Percentiles rank a stretch among this genome's conserved stretches.
Conservation (phyloP, 169 alveolate species). For the Perkinsus olseni region DNA sequence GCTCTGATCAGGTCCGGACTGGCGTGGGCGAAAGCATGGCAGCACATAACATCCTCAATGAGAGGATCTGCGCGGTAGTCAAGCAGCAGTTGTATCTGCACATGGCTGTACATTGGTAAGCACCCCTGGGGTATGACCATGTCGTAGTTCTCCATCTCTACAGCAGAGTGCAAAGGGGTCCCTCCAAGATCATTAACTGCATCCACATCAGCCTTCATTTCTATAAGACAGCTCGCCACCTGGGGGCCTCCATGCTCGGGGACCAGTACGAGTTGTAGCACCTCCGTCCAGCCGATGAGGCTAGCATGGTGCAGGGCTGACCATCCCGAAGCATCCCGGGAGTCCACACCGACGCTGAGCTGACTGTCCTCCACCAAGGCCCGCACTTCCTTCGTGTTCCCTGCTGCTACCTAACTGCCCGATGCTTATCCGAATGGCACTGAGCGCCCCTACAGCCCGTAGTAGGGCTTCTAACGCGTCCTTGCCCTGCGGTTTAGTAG, state of each 20-base stretch:
- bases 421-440: neutral
- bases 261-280: neutral
- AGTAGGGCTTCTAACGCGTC: neutral
- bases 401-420: neutral
- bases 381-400: neutral
- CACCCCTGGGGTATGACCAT: neutral
- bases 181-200: neutral
- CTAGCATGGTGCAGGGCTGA: neutral
- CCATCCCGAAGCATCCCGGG: neutral
- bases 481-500: neutral
- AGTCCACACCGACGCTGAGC: neutral
- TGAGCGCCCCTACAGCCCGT: neutral
- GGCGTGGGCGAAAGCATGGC: neutral
- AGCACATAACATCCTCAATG: neutral
- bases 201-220: neutral
- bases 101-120: neutral
- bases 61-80: neutral
- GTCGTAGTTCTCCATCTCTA: neutral
- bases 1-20: neutral
- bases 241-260: neutral
- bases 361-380: neutral
- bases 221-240: neutral
- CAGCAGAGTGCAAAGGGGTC: neutral
- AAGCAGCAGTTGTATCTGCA: neutral
- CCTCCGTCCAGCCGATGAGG: neutral